These are phyloP conservation scores for Panicum miliaceum DNA, from an alignment of 176 grass and related monocot genomes.

Conservation along the genomic window DNA sequence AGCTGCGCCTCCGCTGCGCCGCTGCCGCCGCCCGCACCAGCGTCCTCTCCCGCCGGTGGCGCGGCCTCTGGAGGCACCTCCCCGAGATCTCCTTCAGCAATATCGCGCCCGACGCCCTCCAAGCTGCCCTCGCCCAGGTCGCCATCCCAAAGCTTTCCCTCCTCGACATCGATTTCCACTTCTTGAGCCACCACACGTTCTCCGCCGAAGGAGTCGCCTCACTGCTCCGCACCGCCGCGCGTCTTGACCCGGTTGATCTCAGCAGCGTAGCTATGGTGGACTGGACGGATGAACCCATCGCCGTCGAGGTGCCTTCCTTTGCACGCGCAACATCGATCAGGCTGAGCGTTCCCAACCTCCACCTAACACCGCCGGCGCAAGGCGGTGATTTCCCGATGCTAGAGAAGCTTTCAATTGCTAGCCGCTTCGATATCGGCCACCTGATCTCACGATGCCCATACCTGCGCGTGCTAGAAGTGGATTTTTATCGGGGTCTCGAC, in stretches of 20 bases:
- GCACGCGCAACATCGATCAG: not conserved
- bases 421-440: not conserved
- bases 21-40: not conserved
- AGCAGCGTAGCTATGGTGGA: rapidly evolving
- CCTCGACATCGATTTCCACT: not conserved
- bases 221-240: conserved; percentile 1
- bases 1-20: conserved; percentile 13
- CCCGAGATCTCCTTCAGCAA: not conserved
- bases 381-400: not conserved
- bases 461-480: not conserved
- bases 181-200: not conserved
- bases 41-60: conserved; percentile 11
- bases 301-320: not conserved
- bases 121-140: conserved; percentile 23
- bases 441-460: not conserved
- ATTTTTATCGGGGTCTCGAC: rapidly evolving
- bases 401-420: not conserved
- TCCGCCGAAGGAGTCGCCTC: not conserved
- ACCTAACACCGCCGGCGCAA: not conserved
- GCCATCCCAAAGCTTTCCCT: not conserved
- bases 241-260: not conserved
- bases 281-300: rapidly evolving
- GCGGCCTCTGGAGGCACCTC: conserved; percentile 21
- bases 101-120: not conserved
- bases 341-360: not conserved